These are phyloP conservation scores for Xylaria digitata DNA, from an alignment of 2,329 filamentous ascomycete species.

Conservation along the genomic window DNA sequence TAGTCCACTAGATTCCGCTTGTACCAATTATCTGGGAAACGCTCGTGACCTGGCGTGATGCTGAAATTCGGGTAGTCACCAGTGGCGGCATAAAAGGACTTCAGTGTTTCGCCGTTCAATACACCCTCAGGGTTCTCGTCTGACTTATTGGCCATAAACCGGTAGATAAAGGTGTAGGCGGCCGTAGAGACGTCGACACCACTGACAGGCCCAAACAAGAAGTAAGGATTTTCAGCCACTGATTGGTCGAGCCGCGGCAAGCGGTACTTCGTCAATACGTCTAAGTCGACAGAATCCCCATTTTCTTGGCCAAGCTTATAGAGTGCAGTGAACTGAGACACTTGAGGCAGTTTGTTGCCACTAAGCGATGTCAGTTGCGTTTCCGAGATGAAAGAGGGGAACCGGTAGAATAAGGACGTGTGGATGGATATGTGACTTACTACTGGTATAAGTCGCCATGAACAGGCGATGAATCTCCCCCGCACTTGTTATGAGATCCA, in stretches of 20 bases:
- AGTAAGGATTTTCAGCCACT: slow-evolving; percentile 4
- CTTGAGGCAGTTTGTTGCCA: slow-evolving; percentile 3
- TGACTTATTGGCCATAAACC: slow-evolving; percentile 33
- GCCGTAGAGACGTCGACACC: slow-evolving; percentile 7
- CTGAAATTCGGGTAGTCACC: slow-evolving; percentile 25
- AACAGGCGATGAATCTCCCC: slow-evolving; percentile 21
- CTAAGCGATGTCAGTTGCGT: not conserved
- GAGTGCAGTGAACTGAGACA: slow-evolving; percentile 4
- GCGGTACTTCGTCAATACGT: not conserved
- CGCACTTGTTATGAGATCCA: slow-evolving; percentile 30
- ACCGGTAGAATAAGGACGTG: not conserved
- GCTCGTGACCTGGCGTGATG: slow-evolving; percentile 29
- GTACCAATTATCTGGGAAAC: slow-evolving; percentile 30
- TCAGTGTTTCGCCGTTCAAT: slow-evolving; percentile 26
- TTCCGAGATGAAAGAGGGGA: not conserved
- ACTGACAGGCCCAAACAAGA: slow-evolving; percentile 26
- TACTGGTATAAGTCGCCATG: slow-evolving; percentile 32
- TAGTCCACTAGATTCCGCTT: slow-evolving; percentile 27
- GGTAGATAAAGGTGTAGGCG: slow-evolving; percentile 28
- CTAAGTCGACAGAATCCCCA: slow-evolving; percentile 5
- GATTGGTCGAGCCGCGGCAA: slow-evolving; percentile 4
- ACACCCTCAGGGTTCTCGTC: slow-evolving; percentile 22
- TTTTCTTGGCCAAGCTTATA: slow-evolving; percentile 8
- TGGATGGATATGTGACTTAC: slow-evolving; percentile 11
- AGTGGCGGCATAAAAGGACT: slow-evolving; percentile 28